Evolutionary conservation across 202 grass and related monocot species (phyloP).

Genomic region (Dendrocalamus latiflorus): DNA sequence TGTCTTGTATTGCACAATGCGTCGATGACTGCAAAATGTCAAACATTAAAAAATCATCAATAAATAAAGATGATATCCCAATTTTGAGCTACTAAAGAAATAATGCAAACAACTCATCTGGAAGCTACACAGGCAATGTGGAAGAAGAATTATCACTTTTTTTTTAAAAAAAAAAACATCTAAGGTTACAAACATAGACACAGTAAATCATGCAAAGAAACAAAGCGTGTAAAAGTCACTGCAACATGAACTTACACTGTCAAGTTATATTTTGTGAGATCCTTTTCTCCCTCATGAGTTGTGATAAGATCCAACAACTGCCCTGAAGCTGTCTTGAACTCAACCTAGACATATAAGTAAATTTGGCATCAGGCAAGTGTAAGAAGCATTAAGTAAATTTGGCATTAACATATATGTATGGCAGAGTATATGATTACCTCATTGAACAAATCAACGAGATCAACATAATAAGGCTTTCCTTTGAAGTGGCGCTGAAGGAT

Average conservation of each 20-base stretch:
- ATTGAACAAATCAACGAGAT: slow-evolving; percentile 96
- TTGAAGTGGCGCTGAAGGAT: slow-evolving; percentile 82
- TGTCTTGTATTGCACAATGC: slow-evolving; percentile 96
- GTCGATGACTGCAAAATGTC: slow-evolving; percentile 56
- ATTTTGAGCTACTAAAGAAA: neutral
- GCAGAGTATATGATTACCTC: slow-evolving; percentile 62
- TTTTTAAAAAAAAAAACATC: neutral
- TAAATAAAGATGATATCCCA: neutral
- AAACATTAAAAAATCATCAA: slow-evolving; percentile 17
- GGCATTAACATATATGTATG: neutral
- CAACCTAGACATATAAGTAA: slow-evolving; percentile 55
- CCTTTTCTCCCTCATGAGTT: slow-evolving; percentile 89
- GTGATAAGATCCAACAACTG: slow-evolving; percentile 94
- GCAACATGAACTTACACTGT: slow-evolving; percentile 54
- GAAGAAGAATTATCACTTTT: neutral
- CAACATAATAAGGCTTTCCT: slow-evolving; percentile 83
- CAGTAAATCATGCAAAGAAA: slow-evolving; percentile 15
- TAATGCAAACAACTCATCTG: neutral
- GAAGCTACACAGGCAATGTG: neutral
- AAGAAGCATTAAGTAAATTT: slow-evolving; percentile 7
- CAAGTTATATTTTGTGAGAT: slow-evolving; percentile 79
- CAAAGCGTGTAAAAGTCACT: neutral
- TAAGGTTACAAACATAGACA: slow-evolving; percentile 5
- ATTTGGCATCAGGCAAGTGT: neutral
- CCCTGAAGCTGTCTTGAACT: slow-evolving; percentile 94